These are phyloP conservation scores for Calonectria pseudoturangicola DNA, from an alignment of 2,329 filamentous ascomycete species.

Conservation along the genomic window DNA sequence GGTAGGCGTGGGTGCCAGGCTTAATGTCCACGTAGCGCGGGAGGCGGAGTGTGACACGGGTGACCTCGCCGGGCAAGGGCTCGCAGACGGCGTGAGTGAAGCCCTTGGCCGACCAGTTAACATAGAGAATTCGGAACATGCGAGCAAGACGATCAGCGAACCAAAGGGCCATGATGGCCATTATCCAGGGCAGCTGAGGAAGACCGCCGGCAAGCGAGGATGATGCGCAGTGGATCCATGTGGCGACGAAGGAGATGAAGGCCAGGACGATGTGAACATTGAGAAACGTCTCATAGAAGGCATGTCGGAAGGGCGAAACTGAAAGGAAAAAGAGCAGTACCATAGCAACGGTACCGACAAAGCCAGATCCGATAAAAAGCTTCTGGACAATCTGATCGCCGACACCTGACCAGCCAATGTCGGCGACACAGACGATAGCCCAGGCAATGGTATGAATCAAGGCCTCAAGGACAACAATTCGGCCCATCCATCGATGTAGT, in stretches of 20 bases:
- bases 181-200: constrained; percentile 83
- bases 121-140: constrained; percentile 77
- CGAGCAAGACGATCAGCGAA: constrained; percentile 80
- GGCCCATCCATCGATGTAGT: constrained; percentile 82
- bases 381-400: constrained; percentile 72
- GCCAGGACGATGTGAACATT: constrained; percentile 88
- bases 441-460: constrained; percentile 83
- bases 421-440: constrained; percentile 81
- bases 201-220: constrained; percentile 79
- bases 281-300: constrained; percentile 98
- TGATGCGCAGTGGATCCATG: constrained; percentile 86
- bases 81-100: constrained; percentile 81
- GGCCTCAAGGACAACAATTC: constrained; percentile 81
- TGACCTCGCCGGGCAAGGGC: constrained; percentile 80
- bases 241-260: constrained; percentile 78
- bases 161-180: constrained; percentile 87
- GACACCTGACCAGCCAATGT: constrained; percentile 77
- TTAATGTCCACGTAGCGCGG: constrained; percentile 79
- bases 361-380: constrained; percentile 80
- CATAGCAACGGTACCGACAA: constrained; percentile 77
- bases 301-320: constrained; percentile 88
- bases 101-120: constrained; percentile 76
- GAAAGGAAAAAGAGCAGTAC: constrained; percentile 81
- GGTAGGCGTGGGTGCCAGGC: constrained; percentile 84
- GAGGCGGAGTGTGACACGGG: constrained; percentile 81